Conservation (phyloP, 352 stramenopile genomes). For the Phytophthora aleatoria region DNA sequence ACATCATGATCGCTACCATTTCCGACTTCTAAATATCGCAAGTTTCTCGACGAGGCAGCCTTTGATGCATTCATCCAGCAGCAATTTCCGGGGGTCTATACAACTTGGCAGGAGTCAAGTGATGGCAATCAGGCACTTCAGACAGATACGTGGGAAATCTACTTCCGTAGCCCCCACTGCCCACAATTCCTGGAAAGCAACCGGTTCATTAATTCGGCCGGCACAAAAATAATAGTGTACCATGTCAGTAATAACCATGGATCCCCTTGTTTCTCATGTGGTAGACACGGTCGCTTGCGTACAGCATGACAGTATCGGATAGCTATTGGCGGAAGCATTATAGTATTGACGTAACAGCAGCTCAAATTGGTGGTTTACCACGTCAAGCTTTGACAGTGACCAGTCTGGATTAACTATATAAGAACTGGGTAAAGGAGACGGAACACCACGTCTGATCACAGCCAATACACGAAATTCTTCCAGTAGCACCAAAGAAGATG, state of each 20-base stretch:
- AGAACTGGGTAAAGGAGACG: not conserved
- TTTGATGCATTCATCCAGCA: not conserved
- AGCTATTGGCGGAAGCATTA: not conserved
- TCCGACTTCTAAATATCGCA: not conserved
- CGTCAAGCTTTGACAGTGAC: not conserved
- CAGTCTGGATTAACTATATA: not conserved
- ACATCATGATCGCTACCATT: not conserved
- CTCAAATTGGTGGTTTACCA: not conserved
- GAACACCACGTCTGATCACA: not conserved
- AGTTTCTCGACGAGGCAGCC: not conserved
- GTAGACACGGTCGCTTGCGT: not conserved
- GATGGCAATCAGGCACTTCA: not conserved
- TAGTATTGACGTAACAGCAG: not conserved
- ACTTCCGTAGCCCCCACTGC: not conserved
- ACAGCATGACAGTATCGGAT: not conserved
- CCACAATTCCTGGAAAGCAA: not conserved
- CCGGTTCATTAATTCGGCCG: not conserved
- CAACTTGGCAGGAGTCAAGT: not conserved
- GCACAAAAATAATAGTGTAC: not conserved
- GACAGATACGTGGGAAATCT: not conserved
- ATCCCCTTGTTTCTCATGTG: not conserved
- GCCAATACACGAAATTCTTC: not conserved
- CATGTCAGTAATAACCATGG: not conserved
- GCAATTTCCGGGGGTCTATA: not conserved
- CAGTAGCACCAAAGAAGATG: not conserved